These are phyloP conservation scores for Auxenochlorella pyrenoidosa DNA, from an alignment of 139 green algal species.

Conservation along the genomic window DNA sequence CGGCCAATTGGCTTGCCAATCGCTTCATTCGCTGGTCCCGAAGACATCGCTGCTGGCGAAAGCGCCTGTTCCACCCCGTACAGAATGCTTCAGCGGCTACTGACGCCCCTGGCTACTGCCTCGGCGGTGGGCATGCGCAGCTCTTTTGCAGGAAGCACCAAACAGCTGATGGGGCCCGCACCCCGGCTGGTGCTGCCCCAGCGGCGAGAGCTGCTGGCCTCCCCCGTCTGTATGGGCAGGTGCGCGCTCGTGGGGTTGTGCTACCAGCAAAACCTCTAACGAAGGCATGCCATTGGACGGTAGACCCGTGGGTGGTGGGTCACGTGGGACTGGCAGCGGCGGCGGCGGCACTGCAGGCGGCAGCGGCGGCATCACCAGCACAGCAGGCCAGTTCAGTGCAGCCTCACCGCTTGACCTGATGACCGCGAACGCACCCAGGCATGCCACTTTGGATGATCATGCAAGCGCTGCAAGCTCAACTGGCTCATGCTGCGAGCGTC, in stretches of 20 bases:
- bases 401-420: too few relatives aligned
- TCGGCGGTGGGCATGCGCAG: not conserved
- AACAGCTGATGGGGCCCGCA: not conserved
- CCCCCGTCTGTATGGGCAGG: slow-evolving; percentile 22
- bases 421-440: too few relatives aligned
- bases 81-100: not conserved
- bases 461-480: not conserved
- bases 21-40: not conserved
- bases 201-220: not conserved
- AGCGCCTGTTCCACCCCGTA: too few relatives aligned
- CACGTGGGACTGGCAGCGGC: not conserved
- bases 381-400: not conserved
- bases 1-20: not conserved
- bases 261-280: too few relatives aligned
- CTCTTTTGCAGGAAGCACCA: slow-evolving; percentile 1
- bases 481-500: not conserved
- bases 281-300: not conserved
- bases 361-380: too few relatives aligned
- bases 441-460: too few relatives aligned
- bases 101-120: not conserved
- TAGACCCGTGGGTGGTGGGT: not conserved
- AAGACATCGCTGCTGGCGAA: not conserved
- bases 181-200: not conserved
- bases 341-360: not conserved
- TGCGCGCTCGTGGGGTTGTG: not conserved